Evolutionary conservation across 2,329 filamentous ascomycete species (phyloP).

Genomic region (Talaromyces sp.): DNA sequence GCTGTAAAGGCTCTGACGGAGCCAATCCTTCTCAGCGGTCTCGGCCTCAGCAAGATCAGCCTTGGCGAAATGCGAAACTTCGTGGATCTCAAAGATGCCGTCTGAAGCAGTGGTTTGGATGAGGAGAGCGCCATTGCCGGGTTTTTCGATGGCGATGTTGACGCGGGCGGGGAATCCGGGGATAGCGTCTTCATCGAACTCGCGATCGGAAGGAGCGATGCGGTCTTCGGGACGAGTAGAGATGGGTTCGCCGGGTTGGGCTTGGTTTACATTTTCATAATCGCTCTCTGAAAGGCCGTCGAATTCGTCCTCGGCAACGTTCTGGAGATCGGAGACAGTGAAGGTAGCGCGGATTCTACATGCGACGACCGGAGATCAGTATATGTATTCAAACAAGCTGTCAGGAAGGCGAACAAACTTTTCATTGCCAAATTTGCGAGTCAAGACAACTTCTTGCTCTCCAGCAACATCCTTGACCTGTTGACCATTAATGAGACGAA

Average conservation of each 20-base stretch:
- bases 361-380: conserved; percentile 5
- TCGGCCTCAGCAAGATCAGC: conserved; percentile 70
- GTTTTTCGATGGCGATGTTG: conserved; percentile 84
- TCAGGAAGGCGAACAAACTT: conserved; percentile 54
- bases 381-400: neutral
- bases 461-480: conserved; percentile 70
- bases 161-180: conserved; percentile 72
- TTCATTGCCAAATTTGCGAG: conserved; percentile 79
- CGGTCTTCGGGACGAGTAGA: conserved; percentile 50
- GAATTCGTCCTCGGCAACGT: conserved; percentile 56
- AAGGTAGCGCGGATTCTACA: conserved; percentile 71
- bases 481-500: neutral
- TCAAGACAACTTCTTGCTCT: conserved; percentile 80
- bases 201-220: conserved; percentile 53
- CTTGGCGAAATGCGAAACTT: conserved; percentile 81
- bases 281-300: conserved; percentile 56
- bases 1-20: conserved; percentile 72
- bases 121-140: conserved; percentile 75
- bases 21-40: conserved; percentile 70
- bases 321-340: conserved; percentile 76
- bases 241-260: conserved; percentile 48
- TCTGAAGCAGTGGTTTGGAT: conserved; percentile 84
- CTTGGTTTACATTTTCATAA: conserved; percentile 54
- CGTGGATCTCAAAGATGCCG: conserved; percentile 79
- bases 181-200: conserved; percentile 52